phyloP scores from a whole-genome alignment of 176 grass and related monocot genomes.

The Alopecurus myosuroides region DNA sequence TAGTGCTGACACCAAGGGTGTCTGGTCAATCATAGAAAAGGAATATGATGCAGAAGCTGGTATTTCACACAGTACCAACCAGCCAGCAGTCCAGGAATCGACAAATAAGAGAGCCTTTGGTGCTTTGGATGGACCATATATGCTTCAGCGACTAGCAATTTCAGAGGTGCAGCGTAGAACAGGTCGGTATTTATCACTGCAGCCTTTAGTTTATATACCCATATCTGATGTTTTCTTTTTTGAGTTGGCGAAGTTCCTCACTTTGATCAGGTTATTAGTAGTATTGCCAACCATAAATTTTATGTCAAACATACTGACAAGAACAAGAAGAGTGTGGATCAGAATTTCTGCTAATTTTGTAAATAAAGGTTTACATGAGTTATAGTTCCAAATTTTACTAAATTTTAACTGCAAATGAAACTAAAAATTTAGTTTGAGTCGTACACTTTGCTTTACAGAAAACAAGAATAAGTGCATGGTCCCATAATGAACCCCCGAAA shows the following conservation, averaged over 20 bases:
- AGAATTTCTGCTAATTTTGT: neutral
- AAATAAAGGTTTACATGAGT: neutral
- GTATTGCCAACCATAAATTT: neutral
- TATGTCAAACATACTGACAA: neutral
- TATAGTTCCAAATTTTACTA: neutral
- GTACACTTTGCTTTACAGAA: neutral
- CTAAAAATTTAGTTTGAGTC: neutral
- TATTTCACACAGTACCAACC: neutral
- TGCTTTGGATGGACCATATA: neutral
- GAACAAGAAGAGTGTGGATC: neutral
- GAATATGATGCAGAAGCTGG: slow-evolving; percentile 19
- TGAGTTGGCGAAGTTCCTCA: neutral
- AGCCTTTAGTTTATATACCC: neutral
- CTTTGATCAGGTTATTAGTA: neutral
- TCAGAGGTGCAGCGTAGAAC: slow-evolving; percentile 47
- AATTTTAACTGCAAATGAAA: neutral
- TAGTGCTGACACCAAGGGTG: slow-evolving; percentile 31
- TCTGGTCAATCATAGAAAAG: slow-evolving; percentile 60
- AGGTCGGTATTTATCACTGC: slow-evolving; percentile 31
- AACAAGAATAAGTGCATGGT: neutral
- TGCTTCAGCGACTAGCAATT: slow-evolving; percentile 44
- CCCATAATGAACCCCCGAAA: neutral
- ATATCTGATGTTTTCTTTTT: neutral
- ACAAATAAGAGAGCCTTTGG: neutral
- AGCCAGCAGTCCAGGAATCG: neutral